phyloP scores from a whole-genome alignment of 1,284 basidiomycete genomes.

The Melampsora americana region DNA sequence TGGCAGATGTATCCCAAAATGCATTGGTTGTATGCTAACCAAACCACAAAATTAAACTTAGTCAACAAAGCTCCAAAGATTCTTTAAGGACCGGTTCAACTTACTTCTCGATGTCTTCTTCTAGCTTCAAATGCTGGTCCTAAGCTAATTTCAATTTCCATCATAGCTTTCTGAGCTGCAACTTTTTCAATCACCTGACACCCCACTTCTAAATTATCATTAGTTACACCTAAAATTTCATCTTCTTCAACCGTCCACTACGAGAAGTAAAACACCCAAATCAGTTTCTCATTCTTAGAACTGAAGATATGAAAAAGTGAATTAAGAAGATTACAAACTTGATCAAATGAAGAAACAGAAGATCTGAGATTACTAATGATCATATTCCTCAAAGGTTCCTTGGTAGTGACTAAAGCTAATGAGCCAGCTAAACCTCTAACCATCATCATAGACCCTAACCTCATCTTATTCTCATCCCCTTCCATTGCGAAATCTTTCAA shows the following conservation, averaged over 20 bases:
- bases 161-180: slow-evolving; percentile 91
- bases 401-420: slow-evolving; percentile 94
- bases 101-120: slow-evolving; percentile 79
- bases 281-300: background rate
- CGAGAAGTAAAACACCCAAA: slow-evolving; percentile 45
- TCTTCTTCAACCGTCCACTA: slow-evolving; percentile 59
- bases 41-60: background rate
- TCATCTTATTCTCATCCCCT: slow-evolving; percentile 81
- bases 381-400: slow-evolving; percentile 91
- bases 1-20: slow-evolving; percentile 73
- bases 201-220: slow-evolving; percentile 90
- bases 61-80: background rate
- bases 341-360: slow-evolving; percentile 57
- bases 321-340: background rate
- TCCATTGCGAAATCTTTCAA: slow-evolving; percentile 97
- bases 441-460: slow-evolving; percentile 91
- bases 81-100: too few species aligned
- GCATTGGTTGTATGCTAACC: slow-evolving; percentile 39
- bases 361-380: slow-evolving; percentile 84
- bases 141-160: slow-evolving; percentile 92
- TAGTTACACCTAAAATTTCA: slow-evolving; percentile 72
- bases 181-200: slow-evolving; percentile 94
- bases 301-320: background rate
- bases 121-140: slow-evolving; percentile 75
- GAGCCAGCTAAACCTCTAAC: slow-evolving; percentile 95